Conservation (phyloP, 2,329 filamentous ascomycete genomes). For the Talaromyces amestolkiae region DNA sequence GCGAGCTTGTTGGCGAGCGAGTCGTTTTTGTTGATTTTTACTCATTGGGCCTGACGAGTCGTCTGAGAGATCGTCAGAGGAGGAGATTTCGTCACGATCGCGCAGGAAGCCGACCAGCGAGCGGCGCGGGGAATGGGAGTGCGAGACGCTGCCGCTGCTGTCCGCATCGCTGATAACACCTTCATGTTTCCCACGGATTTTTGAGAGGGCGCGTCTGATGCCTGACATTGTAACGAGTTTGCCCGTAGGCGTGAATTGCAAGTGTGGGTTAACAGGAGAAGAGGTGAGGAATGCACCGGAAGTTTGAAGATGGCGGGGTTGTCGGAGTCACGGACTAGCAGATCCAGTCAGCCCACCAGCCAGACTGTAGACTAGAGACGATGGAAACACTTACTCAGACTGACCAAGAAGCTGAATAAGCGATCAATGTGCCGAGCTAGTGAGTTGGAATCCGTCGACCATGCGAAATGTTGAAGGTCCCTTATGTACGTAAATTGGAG, state of each 20-base stretch:
- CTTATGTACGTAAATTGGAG: background rate
- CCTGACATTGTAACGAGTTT: conserved; percentile 41
- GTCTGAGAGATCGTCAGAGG: conserved; percentile 44
- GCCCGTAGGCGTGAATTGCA: conserved; percentile 13
- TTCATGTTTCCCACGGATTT: conserved; percentile 35
- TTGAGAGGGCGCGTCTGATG: conserved; percentile 45
- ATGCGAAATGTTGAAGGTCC: background rate
- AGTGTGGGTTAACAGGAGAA: background rate
- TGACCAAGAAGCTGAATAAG: background rate
- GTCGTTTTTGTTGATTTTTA: conserved; percentile 47
- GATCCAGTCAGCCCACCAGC: background rate
- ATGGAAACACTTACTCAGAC: background rate
- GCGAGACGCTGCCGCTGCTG: conserved; percentile 19
- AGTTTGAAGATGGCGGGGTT: background rate
- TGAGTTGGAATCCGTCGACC: background rate
- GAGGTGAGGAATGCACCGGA: background rate
- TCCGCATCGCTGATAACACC: conserved; percentile 25
- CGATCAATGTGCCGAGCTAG: background rate
- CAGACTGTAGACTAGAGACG: background rate
- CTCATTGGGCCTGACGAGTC: conserved; percentile 36
- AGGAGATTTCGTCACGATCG: conserved; percentile 42
- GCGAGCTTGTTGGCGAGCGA: conserved; percentile 41
- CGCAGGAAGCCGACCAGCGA: conserved; percentile 43
- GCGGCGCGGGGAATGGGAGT: conserved; percentile 31
- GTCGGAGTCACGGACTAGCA: background rate